Conservation (phyloP, 148 eudicot genomes). For the Rhododendron griersonianum region DNA sequence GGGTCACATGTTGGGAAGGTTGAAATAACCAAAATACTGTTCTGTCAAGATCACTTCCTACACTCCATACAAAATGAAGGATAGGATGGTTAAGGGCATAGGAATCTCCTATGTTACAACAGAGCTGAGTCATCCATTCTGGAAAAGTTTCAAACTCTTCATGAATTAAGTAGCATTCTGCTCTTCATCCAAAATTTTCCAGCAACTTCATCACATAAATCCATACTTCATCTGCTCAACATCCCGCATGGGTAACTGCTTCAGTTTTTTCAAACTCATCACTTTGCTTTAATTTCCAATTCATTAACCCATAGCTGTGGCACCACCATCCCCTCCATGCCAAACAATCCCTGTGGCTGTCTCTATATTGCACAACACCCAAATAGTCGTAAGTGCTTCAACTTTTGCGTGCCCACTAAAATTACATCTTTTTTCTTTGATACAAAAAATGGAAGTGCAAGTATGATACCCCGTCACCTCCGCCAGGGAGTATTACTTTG, state of each 20-base stretch:
- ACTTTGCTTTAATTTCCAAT: not conserved
- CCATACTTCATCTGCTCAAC: not conserved
- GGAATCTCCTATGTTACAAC: not conserved
- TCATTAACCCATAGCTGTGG: not conserved
- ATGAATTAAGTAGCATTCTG: not conserved
- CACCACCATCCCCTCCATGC: not conserved
- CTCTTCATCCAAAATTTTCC: not conserved
- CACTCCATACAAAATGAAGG: not conserved
- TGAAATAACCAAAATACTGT: not conserved
- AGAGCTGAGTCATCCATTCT: not conserved
- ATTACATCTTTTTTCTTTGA: not conserved
- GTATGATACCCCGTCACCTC: no score
- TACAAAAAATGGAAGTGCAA: no score
- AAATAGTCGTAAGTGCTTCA: not conserved
- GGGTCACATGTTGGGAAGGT: not conserved
- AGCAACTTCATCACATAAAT: not conserved
- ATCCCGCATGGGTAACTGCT: not conserved
- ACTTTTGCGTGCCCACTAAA: not conserved
- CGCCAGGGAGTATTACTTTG: no score
- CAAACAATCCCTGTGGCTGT: not conserved
- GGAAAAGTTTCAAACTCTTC: not conserved
- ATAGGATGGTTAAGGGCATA: not conserved
- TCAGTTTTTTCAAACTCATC: not conserved
- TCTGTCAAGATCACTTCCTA: not conserved
- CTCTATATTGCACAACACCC: not conserved